Evolutionary conservation across 371 early-diverging fungal species (phyloP).

Genomic region (Actinomortierella wolfii): DNA sequence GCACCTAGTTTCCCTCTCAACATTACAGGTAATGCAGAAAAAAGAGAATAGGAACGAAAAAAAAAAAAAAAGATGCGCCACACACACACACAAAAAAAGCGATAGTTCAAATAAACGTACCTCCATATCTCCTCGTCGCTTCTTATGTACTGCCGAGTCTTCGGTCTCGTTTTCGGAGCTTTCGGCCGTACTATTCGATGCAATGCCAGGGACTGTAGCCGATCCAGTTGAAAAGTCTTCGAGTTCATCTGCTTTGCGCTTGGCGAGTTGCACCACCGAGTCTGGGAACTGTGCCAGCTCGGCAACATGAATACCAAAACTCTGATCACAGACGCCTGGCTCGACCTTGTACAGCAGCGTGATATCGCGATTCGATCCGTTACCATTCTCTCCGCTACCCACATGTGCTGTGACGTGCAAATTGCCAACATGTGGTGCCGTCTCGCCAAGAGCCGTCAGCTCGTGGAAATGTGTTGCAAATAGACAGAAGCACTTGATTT

Average conservation of each 20-base stretch:
- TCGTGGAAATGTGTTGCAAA: constrained; percentile 99
- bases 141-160: background rate
- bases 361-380: constrained; percentile 55
- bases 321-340: constrained; percentile 90
- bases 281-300: constrained; percentile 94
- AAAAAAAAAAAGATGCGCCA: background rate
- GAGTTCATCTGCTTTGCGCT: constrained; percentile 85
- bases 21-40: no score
- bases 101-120: background rate
- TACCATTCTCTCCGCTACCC: constrained; percentile 41
- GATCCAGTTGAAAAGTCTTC: constrained; percentile 60
- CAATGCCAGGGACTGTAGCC: background rate
- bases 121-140: background rate
- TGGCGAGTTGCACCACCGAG: constrained; percentile 81
- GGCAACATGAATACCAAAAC: constrained; percentile 99
- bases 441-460: constrained; percentile 79
- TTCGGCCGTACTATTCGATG: background rate
- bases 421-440: constrained; percentile 79
- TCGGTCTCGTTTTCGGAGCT: background rate
- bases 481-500: constrained; percentile 79
- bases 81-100: background rate
- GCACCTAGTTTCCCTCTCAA: no score
- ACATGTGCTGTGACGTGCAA: constrained; percentile 85
- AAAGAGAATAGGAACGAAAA: no score
- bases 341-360: constrained; percentile 89